phyloP scores from a whole-genome alignment of 108 stramenopile genomes.

The Epithemia pelagica region DNA sequence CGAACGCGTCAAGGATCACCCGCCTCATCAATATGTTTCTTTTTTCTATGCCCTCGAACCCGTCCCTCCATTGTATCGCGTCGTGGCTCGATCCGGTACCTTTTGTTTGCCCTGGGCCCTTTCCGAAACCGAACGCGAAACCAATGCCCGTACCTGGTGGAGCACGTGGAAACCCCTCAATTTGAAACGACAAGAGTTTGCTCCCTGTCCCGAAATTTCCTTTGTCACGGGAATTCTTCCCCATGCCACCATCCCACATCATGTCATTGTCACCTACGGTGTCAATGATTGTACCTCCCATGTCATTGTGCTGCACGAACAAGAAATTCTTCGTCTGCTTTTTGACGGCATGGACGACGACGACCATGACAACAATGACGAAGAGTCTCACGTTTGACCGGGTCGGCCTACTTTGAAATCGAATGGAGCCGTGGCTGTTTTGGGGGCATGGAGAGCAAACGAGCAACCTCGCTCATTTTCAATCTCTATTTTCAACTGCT shows the following conservation, averaged over 20 bases:
- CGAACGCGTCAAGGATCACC: not conserved
- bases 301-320: slow-evolving; percentile 35
- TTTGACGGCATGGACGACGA: not conserved
- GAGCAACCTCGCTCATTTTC: too few species aligned
- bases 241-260: slow-evolving; percentile 25
- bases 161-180: not conserved
- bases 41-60: slow-evolving; percentile 10
- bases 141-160: slow-evolving; percentile 4
- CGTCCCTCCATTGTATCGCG: not conserved
- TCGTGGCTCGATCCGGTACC: slow-evolving; percentile 11
- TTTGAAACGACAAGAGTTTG: slow-evolving; percentile 1
- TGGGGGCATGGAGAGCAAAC: too few species aligned
- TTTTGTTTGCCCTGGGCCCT: slow-evolving; percentile 17
- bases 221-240: slow-evolving; percentile 40
- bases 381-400: too few species aligned
- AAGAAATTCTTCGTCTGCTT: slow-evolving; percentile 15
- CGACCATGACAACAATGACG: not conserved
- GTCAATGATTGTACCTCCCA: slow-evolving; percentile 50
- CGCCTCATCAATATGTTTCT: slow-evolving; percentile 5
- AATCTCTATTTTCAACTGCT: too few species aligned
- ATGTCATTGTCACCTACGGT: slow-evolving; percentile 43
- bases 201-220: slow-evolving; percentile 37
- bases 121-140: not conserved
- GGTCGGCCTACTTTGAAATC: too few species aligned
- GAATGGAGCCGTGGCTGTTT: too few species aligned